phyloP scores from a whole-genome alignment of 169 alveolate species.

The Besnoitia besnoiti region DNA sequence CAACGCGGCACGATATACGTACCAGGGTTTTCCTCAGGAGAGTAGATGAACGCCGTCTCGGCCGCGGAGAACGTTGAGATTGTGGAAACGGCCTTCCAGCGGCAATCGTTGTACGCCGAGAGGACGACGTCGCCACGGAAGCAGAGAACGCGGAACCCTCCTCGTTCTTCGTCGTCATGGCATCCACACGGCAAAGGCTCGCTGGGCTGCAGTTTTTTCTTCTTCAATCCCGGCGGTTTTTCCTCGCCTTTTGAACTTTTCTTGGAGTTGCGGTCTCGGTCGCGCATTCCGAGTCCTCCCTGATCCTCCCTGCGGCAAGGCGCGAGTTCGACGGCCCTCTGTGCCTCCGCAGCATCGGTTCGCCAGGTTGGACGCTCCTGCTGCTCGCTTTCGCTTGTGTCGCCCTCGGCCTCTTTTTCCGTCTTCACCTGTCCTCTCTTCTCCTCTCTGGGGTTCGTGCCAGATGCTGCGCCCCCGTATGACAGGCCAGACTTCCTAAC shows the following conservation, averaged over 20 bases:
- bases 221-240: not conserved
- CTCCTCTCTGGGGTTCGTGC: not conserved
- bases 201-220: not conserved
- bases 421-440: not conserved
- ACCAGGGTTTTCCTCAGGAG: slow-evolving; percentile 37
- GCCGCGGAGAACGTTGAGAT: not conserved
- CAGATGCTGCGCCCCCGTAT: too few species aligned
- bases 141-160: slow-evolving; percentile 51
- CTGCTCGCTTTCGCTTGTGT: not conserved
- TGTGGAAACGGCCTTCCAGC: not conserved
- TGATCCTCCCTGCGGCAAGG: not conserved
- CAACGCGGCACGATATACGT: too few species aligned
- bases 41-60: slow-evolving; percentile 12
- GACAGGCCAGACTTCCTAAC: too few species aligned
- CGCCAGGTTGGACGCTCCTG: not conserved
- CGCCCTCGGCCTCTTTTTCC: not conserved
- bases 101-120: slow-evolving; percentile 53
- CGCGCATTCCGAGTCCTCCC: not conserved
- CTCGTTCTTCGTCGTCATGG: not conserved
- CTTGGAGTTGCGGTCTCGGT: too few species aligned
- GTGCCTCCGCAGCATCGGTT: not conserved
- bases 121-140: slow-evolving; percentile 54
- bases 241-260: too few species aligned
- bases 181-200: not conserved
- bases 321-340: not conserved